Conservation (phyloP, 768 basidiomycete genomes). For the Roridomyces roridus region DNA sequence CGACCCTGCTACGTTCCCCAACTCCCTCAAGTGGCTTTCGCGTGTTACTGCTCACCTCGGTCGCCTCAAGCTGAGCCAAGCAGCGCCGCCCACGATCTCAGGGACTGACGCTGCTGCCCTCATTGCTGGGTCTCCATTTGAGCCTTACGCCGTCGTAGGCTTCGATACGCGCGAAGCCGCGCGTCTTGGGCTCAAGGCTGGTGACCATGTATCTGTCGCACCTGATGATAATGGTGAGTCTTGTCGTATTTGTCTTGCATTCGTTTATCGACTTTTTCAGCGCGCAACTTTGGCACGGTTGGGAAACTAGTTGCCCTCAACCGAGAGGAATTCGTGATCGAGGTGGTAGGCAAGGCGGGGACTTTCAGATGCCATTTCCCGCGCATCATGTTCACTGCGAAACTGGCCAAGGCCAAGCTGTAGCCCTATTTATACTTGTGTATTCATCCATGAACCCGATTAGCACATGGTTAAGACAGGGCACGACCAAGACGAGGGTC, state of each 20-base stretch:
- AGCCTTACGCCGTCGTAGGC: constrained; percentile 46
- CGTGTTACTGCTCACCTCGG: constrained; percentile 45
- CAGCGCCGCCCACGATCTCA: constrained; percentile 33
- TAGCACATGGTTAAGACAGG: not conserved
- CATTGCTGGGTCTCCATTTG: constrained; percentile 44
- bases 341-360: constrained; percentile 47
- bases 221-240: constrained; percentile 56
- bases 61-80: constrained; percentile 31
- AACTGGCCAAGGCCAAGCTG: constrained; percentile 16
- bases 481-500: not conserved
- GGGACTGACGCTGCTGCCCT: constrained; percentile 50
- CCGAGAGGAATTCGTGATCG: constrained; percentile 54
- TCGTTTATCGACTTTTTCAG: constrained; percentile 27
- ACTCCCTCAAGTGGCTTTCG: constrained; percentile 54
- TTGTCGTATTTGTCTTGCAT: not conserved
- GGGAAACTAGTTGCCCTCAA: constrained; percentile 59
- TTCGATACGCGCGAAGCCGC: constrained; percentile 52
- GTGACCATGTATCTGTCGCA: constrained; percentile 45
- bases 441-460: too few species aligned
- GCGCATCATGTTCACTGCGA: constrained; percentile 44
- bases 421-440: not conserved
- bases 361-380: constrained; percentile 61
- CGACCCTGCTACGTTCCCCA: constrained; percentile 44
- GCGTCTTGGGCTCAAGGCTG: constrained; percentile 45
- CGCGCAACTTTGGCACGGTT: constrained; percentile 46